Evolutionary conservation across 1,139 yeast species (phyloP).

Genomic region (Yarrowia galli): DNA sequence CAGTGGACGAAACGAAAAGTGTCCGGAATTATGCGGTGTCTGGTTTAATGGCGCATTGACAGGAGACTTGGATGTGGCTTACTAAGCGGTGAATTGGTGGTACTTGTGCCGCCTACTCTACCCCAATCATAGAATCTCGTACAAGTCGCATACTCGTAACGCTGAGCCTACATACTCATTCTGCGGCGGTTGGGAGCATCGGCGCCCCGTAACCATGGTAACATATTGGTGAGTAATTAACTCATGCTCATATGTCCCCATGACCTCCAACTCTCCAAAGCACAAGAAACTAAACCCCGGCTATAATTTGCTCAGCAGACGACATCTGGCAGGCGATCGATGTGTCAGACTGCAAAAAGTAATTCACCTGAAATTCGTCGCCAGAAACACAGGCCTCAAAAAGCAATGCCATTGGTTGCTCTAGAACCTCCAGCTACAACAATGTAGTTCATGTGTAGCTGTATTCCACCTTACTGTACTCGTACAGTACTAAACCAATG

Average conservation of each 20-base stretch:
- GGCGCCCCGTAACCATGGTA: slow-evolving; percentile 12
- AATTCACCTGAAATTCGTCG: neutral
- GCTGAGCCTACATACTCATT: no score
- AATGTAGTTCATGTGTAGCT: no score
- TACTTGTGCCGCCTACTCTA: no score
- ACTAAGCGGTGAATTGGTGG: neutral
- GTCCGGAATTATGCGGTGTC: neutral
- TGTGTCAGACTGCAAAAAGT: neutral
- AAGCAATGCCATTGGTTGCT: neutral
- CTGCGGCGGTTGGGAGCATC: neutral
- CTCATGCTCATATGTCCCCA: slow-evolving; percentile 1
- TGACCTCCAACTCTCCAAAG: slow-evolving; percentile 5
- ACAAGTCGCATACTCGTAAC: neutral
- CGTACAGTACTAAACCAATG: no score
- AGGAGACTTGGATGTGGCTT: neutral
- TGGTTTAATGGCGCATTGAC: neutral
- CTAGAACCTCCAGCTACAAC: no score
- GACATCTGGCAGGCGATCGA: neutral
- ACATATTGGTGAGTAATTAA: slow-evolving; percentile 11
- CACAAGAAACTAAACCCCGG: neutral
- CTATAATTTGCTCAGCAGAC: neutral
- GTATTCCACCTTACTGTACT: no score
- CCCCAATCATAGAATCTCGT: neutral
- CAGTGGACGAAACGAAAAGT: neutral
- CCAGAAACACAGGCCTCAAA: no score